Evolutionary conservation across 2,329 filamentous ascomycete species (phyloP), one percentile per base, ranked within the genome.

Genomic region (Endoconidiophora polonica): DNA sequence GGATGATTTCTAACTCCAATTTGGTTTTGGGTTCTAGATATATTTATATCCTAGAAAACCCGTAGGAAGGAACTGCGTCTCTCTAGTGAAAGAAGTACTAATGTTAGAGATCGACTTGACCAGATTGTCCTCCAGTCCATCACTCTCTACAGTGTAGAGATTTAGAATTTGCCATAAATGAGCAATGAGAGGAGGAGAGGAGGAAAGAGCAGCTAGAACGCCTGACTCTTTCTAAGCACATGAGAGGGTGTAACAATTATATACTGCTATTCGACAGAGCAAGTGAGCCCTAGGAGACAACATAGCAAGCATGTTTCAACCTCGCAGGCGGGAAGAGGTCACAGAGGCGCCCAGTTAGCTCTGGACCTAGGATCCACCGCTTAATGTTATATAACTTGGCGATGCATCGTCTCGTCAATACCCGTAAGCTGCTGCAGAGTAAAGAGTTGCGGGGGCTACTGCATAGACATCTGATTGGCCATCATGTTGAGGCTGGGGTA

Each of bases 401-500:
- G 43, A 46, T 49, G 51, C 14, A 53, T 23, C 18, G 47, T 42
- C 47, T 53, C 51, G 22, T 53, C 47, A n/a, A 53, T 46, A 7
- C 46, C 47, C 23, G 46, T 20, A 12, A 53, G 40, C 7, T 49
- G 42, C 18, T 53, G 51, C 29, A 53, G 18, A 2, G 46, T 16
- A 4, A 16, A 20, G 4, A 53, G 22, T 40, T 50, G 51, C 22
- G 47, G 42, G 18, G 51, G 45, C 24, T 37, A 38, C 9, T 44
- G 39, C 46, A 49, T 43, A 6, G 39, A 26, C 43, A 53, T 53
- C 7, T 48, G 38, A 12, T 29, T 49, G n/a, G 51, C 22, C 43
- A 53, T 49, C 24, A 53, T 48, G 12, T 49, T 53, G 26, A 53
- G 45, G 14, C 46, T 33, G 5, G 47, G 46, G 18, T 53, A 42